These are phyloP conservation scores for Hamigera avellanea DNA, from an alignment of 495 filamentous ascomycete species.

Conservation along the genomic window DNA sequence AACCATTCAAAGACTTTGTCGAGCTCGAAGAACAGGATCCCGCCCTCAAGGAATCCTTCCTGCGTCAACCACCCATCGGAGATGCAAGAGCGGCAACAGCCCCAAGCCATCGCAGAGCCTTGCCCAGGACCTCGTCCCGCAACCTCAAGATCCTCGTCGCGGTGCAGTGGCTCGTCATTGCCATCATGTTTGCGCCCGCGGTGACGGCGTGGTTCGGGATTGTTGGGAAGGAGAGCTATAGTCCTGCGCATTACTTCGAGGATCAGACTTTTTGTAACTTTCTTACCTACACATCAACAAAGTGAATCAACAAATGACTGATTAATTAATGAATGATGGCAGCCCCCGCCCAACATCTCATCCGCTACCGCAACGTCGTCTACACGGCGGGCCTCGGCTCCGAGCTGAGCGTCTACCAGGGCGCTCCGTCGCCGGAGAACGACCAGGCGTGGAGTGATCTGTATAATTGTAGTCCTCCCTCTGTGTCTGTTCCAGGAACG, in stretches of 20 bases:
- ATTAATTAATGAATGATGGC: neutral
- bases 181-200: conserved; percentile 3
- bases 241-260: no score
- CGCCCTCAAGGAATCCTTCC: no score
- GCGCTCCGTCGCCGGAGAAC: conserved; percentile 5
- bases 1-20: no score
- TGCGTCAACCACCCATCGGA: no score
- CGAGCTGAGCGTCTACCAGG: conserved; percentile 3
- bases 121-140: neutral
- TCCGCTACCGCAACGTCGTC: conserved; percentile 4
- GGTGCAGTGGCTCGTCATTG: neutral
- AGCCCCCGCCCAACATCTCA: conserved; percentile 1
- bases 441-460: conserved; percentile 8
- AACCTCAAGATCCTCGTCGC: neutral
- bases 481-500: no score
- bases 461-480: conserved; percentile 5
- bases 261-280: no score
- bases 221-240: neutral
- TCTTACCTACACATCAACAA: no score
- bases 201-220: conserved; percentile 34
- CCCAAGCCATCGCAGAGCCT: no score
- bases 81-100: no score
- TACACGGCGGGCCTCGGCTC: conserved; percentile 1
- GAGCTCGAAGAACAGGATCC: no score
- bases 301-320: no score